Evolutionary conservation across 2,329 filamentous ascomycete species (phyloP).

Genomic region (Xylariaceae sp.): DNA sequence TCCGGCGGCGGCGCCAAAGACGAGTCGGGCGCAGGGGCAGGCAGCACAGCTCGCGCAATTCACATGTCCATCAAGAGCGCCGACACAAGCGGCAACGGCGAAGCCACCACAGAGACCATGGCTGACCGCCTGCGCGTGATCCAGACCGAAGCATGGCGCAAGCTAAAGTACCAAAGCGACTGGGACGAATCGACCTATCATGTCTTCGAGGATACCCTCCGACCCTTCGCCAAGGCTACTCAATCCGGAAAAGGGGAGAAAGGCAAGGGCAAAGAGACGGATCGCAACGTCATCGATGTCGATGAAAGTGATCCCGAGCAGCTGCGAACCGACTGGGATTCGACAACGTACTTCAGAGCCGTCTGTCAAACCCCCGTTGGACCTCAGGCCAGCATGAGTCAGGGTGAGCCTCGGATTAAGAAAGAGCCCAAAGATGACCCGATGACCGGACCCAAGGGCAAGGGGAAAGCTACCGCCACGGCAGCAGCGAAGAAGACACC

Average conservation of each 20-base stretch:
- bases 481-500: constrained; percentile 10
- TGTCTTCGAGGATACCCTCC: constrained; percentile 70
- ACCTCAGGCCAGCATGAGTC: constrained; percentile 15
- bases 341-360: constrained; percentile 29
- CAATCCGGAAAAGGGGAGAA: constrained; percentile 6
- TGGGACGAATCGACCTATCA: constrained; percentile 72
- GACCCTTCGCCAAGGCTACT: constrained; percentile 37
- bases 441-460: constrained; percentile 16
- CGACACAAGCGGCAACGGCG: constrained; percentile 55
- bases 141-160: constrained; percentile 78
- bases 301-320: constrained; percentile 16
- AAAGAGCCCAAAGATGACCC: constrained; percentile 16
- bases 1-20: constrained; percentile 21
- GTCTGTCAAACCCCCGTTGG: constrained; percentile 29
- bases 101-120: constrained; percentile 65
- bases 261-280: constrained; percentile 21
- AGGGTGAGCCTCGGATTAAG: constrained; percentile 17
- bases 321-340: constrained; percentile 27
- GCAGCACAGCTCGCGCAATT: constrained; percentile 61
- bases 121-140: constrained; percentile 71
- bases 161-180: constrained; percentile 76
- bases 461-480: constrained; percentile 19
- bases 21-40: constrained; percentile 28
- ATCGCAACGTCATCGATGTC: constrained; percentile 8
- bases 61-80: constrained; percentile 82